Base-by-base conservation (phyloP, 306 rosid species). In the Castanopsis chinensis region DNA sequence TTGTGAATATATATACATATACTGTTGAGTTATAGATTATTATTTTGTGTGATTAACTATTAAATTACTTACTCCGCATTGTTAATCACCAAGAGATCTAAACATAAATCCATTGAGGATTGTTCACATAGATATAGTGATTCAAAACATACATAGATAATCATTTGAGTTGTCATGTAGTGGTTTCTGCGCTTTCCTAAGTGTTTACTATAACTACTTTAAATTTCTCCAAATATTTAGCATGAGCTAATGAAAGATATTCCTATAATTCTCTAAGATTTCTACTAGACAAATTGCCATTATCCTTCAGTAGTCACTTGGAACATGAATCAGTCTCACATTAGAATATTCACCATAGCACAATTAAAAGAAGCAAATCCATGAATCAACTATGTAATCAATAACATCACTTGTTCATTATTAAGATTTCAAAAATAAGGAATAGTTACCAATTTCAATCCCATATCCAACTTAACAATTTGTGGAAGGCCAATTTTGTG, bases 371-470 rank as follows among this genome's bases (percentile, higher is more conserved):
- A 67, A 67, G 27, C 52, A 67, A 67, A 67, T 18, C 23, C 71
- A 35, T 8, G 43, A 33, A 67, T 4, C 51, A 19, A 67, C 15
- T 63, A 63, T 15, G 69, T 27, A 21, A 60, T 68, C 4, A 41
- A 28, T 6, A 35, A 52, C 37, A 49, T 27, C 45, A 7, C 18
- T 56, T 13, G 25, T 43, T 33, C 58, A 49, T 32, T 32, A 27
- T 32, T 70, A 43, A 49, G 7, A 75, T 37, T 15, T 54, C 20
- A 23, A 4, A 64, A 74, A 21, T 53, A 18, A 17, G 82, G 27
- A 85, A 75, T 4, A 14, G n/a, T 71, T 91, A 94, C 99, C 97
- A 94, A 71, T 79, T 87, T 93, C 81, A 90, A 84, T 53, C 95
- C 97, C 30, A 68, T 76, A 83, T 88, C 81, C 93, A 86, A 63